Evolutionary conservation across 2,329 filamentous ascomycete species (phyloP), one percentile per base, ranked within the genome.

Genomic region (Nemania bipapillata): DNA sequence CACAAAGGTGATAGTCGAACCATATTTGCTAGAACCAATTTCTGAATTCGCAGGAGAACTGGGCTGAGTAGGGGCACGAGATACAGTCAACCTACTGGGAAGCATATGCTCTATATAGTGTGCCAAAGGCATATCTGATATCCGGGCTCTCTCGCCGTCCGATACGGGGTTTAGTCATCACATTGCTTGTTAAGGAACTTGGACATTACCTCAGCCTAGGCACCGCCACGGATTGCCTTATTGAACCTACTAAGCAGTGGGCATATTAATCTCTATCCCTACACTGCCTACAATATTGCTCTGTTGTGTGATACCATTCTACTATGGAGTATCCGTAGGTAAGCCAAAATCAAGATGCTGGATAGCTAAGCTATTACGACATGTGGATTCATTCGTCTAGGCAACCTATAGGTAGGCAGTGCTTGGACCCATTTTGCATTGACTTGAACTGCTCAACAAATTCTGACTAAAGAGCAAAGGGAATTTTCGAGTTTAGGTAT

Each of bases 391-490:
- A 32, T 9, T 4, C 9, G 30, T 32, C 30, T 9, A 4, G 30
- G 9, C 30, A 32, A 9, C 30, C 30, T 9, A 9, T 32, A 32
- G 4, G 30, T 9, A 9, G 22, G 47, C 47, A 12, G 24, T 35
- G 47, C 26, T 59, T 20, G 35, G 47, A 49, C n/a, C 37, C 37
- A 30, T 24, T 3, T n/a, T 9, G n/a, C 35, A 7, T 32, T 65
- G 30, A 55, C 24, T 3, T 32, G 30, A 22, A 17, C 7, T 32
- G 58, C 42, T 66, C 32, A 63, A 32, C 45, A 56, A 63, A 57
- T 57, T 45, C 64, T 63, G 57, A 66, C 64, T 62, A 66, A 66
- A 24, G 28, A 4, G 22, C 3, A 7, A n/a, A n/a, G n/a, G n/a
- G 24, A 28, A 32, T 22, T 2, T 37, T 42, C 3, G 26, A 42